A percentile compares a stretch with the other conserved stretches of the same genome.
Evolutionary conservation across 2,329 filamentous ascomycete species (phyloP).

Genomic region (Canariomyces notabilis): DNA sequence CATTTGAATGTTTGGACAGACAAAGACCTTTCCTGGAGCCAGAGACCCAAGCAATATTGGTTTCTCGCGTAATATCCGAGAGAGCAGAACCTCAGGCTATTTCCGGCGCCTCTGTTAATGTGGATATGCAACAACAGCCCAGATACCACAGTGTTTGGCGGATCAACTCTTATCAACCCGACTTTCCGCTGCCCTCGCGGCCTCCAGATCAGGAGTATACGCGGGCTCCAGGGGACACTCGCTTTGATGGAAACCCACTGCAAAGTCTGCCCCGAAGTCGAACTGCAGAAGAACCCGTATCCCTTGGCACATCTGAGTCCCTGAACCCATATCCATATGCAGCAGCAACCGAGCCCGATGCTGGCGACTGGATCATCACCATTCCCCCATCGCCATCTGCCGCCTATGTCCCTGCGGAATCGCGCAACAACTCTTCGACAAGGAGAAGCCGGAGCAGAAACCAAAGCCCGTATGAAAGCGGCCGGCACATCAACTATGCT

Average conservation of each 20-base stretch:
- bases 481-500: not conserved
- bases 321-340: slow-evolving; percentile 9
- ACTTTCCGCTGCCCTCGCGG: slow-evolving; percentile 10
- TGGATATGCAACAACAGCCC: too few species aligned
- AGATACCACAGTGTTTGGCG: slow-evolving; percentile 15
- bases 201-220: not conserved
- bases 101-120: too few species aligned
- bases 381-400: slow-evolving; percentile 12
- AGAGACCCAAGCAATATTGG: too few species aligned
- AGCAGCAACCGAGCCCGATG: not conserved
- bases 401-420: slow-evolving; percentile 8
- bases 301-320: not conserved
- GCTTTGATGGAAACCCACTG: slow-evolving; percentile 12
- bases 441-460: slow-evolving; percentile 4
- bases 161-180: slow-evolving; percentile 14
- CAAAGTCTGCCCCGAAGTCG: slow-evolving; percentile 9
- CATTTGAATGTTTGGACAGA: too few species aligned
- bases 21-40: too few species aligned
- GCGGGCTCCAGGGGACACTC: not conserved
- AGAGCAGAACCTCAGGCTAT: too few species aligned
- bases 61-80: too few species aligned
- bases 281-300: slow-evolving; percentile 10
- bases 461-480: not conserved
- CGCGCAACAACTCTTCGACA: not conserved
- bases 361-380: slow-evolving; percentile 10